Evolutionary conservation across 1,284 basidiomycete genomes (phyloP).

Genomic region (Puccinia horiana): DNA sequence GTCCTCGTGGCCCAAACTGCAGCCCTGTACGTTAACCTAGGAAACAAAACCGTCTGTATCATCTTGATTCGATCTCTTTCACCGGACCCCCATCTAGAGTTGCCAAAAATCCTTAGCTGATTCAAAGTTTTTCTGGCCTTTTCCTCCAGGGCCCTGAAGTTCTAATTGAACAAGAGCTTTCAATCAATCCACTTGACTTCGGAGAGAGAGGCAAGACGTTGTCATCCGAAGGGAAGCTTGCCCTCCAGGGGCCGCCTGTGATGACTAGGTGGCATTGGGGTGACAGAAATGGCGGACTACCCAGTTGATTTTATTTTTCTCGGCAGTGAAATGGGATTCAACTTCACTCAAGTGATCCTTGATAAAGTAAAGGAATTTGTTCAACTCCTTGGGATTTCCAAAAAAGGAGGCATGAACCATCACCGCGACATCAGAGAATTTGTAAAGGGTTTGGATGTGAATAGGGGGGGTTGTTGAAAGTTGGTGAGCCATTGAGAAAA

Average conservation of each 20-base stretch:
- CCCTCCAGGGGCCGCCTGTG: no score
- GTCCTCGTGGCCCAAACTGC: neutral
- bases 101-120: neutral
- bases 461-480: no score
- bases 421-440: no score
- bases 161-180: neutral
- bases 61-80: neutral
- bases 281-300: no score
- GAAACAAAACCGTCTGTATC: neutral
- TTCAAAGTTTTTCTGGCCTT: neutral
- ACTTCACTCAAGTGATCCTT: no score
- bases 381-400: no score
- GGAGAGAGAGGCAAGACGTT: neutral
- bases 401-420: no score
- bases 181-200: neutral
- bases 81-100: neutral
- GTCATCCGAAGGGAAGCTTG: neutral
- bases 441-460: no score
- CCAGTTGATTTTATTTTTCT: no score
- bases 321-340: no score
- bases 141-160: neutral
- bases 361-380: no score
- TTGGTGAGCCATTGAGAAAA: no score
- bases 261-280: neutral
- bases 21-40: neutral